A percentile compares a stretch with the other conserved stretches of the same genome.
phyloP scores from a whole-genome alignment of 306 rosid genomes.

The Glycine soja region DNA sequence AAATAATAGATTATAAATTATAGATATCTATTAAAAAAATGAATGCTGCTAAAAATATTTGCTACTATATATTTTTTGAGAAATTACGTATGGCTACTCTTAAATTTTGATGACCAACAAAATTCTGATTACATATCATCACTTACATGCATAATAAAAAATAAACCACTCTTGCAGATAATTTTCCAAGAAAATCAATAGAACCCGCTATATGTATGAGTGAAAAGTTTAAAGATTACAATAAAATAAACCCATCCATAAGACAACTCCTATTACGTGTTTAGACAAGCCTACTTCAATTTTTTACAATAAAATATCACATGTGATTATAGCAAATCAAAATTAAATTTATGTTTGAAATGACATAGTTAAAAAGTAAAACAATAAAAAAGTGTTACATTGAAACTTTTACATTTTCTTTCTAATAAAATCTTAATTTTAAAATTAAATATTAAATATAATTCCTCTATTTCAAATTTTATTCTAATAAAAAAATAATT shows the following conservation, averaged over 20 bases:
- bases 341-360: not conserved
- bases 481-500: not conserved
- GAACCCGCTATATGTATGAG: not conserved
- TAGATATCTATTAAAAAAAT: not conserved
- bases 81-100: too few species aligned
- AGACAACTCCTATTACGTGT: not conserved
- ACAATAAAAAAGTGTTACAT: not conserved
- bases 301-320: not conserved
- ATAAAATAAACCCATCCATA: not conserved
- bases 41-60: not conserved
- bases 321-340: not conserved
- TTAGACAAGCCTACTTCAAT: not conserved
- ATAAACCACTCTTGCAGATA: slow-evolving; percentile 19
- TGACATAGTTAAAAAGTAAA: too few species aligned
- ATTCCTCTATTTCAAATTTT: not conserved
- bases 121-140: too few species aligned
- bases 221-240: not conserved
- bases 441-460: not conserved
- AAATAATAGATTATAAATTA: not conserved
- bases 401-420: not conserved
- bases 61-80: not conserved
- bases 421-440: not conserved
- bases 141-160: not conserved
- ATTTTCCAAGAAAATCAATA: not conserved
- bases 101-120: not conserved